phyloP scores from a whole-genome alignment of 441 rosid species.

The Populus hybrid region DNA sequence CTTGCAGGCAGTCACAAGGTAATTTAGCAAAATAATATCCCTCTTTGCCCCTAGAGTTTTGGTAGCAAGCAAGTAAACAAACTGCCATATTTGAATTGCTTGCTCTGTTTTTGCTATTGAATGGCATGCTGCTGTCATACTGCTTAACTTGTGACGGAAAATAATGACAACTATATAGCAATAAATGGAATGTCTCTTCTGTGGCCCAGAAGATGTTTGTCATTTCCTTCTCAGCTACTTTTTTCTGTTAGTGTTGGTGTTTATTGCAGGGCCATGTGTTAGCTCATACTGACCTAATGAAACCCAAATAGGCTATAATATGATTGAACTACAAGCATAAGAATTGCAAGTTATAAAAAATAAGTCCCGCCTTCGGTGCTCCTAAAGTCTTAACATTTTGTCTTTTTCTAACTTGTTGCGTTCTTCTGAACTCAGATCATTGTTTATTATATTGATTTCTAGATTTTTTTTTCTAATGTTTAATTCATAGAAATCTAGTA shows the following conservation, averaged over 20 bases:
- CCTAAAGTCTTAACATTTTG: background rate
- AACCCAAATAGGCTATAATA: background rate
- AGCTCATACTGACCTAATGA: background rate
- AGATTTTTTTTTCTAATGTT: background rate
- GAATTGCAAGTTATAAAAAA: background rate
- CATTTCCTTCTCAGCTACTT: too few relatives aligned
- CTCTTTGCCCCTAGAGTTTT: background rate
- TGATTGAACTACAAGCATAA: background rate
- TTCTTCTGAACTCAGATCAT: background rate
- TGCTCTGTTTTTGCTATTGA: background rate
- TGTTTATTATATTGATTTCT: background rate
- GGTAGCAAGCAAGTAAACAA: background rate
- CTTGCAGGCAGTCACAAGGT: constrained; percentile 99
- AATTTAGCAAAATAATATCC: constrained; percentile 7
- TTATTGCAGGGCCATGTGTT: background rate
- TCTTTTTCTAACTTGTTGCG: background rate
- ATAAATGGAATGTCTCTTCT: background rate
- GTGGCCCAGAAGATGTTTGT: too few relatives aligned
- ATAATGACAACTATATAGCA: background rate
- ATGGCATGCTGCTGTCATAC: constrained; percentile 2
- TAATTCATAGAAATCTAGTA: background rate
- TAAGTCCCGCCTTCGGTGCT: background rate
- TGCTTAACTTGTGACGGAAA: background rate
- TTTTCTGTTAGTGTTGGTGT: too few relatives aligned
- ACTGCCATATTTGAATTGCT: background rate